Evolutionary conservation across 1,284 basidiomycete species (phyloP).

Genomic region (Cerioporus squamosus): DNA sequence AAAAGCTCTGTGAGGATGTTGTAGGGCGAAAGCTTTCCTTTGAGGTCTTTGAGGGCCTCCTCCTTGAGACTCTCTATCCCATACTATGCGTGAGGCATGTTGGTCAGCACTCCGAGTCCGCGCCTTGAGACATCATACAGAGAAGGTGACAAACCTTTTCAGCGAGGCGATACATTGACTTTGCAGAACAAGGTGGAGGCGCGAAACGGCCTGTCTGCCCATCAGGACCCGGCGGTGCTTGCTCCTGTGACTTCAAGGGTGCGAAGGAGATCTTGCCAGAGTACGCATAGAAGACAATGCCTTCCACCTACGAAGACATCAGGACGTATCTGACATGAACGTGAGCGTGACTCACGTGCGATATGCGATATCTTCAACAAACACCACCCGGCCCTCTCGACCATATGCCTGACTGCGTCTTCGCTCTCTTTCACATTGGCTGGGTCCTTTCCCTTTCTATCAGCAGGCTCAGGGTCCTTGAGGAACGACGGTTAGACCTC

Average conservation of each 20-base stretch:
- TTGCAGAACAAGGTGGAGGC: conserved; percentile 18
- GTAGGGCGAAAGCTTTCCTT: conserved; percentile 5
- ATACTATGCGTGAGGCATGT: conserved; percentile 6
- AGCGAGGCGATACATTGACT: conserved; percentile 26
- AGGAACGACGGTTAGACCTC: too few relatives aligned
- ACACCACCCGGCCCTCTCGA: conserved; percentile 6
- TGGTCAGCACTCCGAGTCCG: background rate
- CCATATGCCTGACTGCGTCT: background rate
- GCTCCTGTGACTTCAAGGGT: conserved; percentile 20
- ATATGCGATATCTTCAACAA: conserved; percentile 22
- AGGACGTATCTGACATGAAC: background rate
- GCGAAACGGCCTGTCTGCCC: background rate
- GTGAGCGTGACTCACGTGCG: conserved; percentile 21
- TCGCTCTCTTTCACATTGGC: too few relatives aligned
- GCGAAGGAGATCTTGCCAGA: conserved; percentile 20
- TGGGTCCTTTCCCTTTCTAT: too few relatives aligned
- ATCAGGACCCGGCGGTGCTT: background rate
- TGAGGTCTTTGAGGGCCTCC: conserved; percentile 10
- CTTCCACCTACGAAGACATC: conserved; percentile 8
- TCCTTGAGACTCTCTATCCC: conserved; percentile 15
- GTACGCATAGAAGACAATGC: conserved; percentile 28
- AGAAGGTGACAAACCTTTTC: conserved; percentile 6
- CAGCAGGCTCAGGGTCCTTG: too few relatives aligned
- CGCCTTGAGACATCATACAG: background rate
- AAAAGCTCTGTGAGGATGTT: conserved; percentile 23